phyloP scores from a whole-genome alignment of 1,284 basidiomycete species.

The Cutaneotrichosporon daszewskae region DNA sequence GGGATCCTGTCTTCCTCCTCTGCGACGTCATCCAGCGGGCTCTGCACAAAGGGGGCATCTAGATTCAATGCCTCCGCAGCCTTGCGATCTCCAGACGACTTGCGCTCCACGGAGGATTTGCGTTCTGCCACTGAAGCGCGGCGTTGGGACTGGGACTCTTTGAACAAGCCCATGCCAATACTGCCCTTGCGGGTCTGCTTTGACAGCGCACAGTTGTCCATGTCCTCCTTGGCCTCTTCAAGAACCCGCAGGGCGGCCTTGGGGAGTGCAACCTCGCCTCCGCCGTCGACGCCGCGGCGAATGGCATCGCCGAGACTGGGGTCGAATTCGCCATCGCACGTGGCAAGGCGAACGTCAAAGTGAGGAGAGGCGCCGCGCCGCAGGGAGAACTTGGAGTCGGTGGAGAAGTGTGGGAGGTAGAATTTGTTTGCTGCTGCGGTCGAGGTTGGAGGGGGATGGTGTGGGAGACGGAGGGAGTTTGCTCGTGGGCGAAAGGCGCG shows the following conservation, averaged over 20 bases:
- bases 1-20: too few relatives aligned
- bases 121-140: background rate
- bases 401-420: slow-evolving; percentile 43
- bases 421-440: slow-evolving; percentile 15
- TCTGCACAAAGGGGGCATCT: too few relatives aligned
- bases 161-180: slow-evolving; percentile 49
- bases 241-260: slow-evolving; percentile 40
- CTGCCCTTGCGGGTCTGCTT: slow-evolving; percentile 47
- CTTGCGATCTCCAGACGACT: too few relatives aligned
- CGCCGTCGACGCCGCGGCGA: slow-evolving; percentile 24
- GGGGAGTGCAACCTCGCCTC: slow-evolving; percentile 39
- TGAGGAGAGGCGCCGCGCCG: slow-evolving; percentile 4
- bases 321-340: slow-evolving; percentile 34
- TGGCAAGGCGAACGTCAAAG: slow-evolving; percentile 38
- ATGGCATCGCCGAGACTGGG: slow-evolving; percentile 43
- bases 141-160: slow-evolving; percentile 26
- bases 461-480: slow-evolving; percentile 27
- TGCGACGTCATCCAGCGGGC: too few relatives aligned
- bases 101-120: background rate
- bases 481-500: slow-evolving; percentile 16
- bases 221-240: slow-evolving; percentile 40
- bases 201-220: slow-evolving; percentile 22
- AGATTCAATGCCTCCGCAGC: too few relatives aligned
- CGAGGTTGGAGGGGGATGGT: background rate
- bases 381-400: slow-evolving; percentile 44